Evolutionary conservation across 2,329 filamentous ascomycete genomes (phyloP).

Genomic region (Calonectria pseudoreteaudii): DNA sequence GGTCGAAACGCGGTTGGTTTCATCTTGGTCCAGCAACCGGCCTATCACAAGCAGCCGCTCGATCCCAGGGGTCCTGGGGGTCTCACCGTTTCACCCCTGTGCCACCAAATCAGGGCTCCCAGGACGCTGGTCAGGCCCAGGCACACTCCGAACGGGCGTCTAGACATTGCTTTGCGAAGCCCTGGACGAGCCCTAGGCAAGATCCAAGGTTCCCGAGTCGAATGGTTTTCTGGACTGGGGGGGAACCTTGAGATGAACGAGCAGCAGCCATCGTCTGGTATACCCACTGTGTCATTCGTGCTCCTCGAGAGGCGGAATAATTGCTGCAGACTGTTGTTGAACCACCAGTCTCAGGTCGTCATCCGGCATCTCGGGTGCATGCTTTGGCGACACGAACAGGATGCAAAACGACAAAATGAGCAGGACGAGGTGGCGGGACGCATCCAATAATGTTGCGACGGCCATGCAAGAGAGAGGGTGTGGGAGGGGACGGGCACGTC

Average conservation of each 20-base stretch:
- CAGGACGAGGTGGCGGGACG: neutral
- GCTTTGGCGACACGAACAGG: constrained; percentile 6
- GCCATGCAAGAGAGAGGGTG: neutral
- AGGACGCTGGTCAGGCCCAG: neutral
- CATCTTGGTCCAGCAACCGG: constrained; percentile 35
- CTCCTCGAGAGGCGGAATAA: constrained; percentile 12
- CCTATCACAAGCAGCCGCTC: constrained; percentile 44
- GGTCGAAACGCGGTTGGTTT: constrained; percentile 45
- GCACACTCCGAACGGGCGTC: constrained; percentile 1
- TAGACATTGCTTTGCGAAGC: constrained; percentile 1
- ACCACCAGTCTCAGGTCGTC: constrained; percentile 1
- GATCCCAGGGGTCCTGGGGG: constrained; percentile 38
- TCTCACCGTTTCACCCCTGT: constrained; percentile 42
- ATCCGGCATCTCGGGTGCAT: neutral
- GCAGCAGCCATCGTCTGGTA: neutral
- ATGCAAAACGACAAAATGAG: neutral
- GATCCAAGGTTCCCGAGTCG: neutral
- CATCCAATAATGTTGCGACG: constrained; percentile 2
- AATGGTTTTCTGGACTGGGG: neutral
- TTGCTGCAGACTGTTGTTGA: constrained; percentile 12
- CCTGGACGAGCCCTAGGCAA: neutral
- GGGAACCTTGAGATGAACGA: neutral
- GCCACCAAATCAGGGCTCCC: constrained; percentile 33
- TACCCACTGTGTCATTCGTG: neutral
- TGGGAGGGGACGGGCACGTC: constrained; percentile 11